These are phyloP conservation scores for Boletellus sp. DNA, from an alignment of 768 basidiomycete species.

Conservation along the genomic window DNA sequence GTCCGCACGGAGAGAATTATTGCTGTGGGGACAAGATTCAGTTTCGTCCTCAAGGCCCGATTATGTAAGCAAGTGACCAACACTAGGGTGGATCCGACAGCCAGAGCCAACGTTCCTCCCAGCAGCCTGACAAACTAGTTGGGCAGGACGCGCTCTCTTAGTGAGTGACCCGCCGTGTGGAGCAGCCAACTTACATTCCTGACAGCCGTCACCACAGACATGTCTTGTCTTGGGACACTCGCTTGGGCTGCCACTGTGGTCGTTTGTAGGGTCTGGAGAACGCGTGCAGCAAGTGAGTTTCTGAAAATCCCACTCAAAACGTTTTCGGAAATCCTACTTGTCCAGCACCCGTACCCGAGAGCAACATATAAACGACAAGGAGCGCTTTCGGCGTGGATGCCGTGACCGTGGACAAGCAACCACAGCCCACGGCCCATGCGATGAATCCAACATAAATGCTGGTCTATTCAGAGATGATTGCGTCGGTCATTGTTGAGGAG, in stretches of 20 bases:
- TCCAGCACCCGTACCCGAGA: constrained; percentile 60
- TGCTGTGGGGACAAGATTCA: constrained; percentile 21
- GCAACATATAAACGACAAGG: constrained; percentile 57
- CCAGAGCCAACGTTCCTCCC: constrained; percentile 66
- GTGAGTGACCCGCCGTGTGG: background rate
- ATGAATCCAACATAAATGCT: constrained; percentile 57
- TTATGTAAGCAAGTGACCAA: constrained; percentile 21
- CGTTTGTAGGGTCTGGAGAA: constrained; percentile 49
- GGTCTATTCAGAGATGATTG: background rate
- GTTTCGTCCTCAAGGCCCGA: background rate
- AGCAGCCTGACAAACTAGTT: constrained; percentile 61
- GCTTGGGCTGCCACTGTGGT: constrained; percentile 73
- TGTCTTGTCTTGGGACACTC: constrained; percentile 63
- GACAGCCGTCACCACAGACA: constrained; percentile 72
- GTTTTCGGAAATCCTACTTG: constrained; percentile 36
- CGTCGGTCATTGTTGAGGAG: background rate
- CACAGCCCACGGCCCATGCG: constrained; percentile 67
- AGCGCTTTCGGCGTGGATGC: constrained; percentile 44
- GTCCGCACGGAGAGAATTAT: constrained; percentile 45
- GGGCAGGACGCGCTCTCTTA: background rate
- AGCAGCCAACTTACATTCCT: constrained; percentile 44
- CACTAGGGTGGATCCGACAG: constrained; percentile 59
- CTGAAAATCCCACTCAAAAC: background rate
- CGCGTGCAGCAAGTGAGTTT: background rate
- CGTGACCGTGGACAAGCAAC: constrained; percentile 62